Evolutionary conservation across 1,139 yeast species (phyloP).

Genomic region (Williopsis jadinii): DNA sequence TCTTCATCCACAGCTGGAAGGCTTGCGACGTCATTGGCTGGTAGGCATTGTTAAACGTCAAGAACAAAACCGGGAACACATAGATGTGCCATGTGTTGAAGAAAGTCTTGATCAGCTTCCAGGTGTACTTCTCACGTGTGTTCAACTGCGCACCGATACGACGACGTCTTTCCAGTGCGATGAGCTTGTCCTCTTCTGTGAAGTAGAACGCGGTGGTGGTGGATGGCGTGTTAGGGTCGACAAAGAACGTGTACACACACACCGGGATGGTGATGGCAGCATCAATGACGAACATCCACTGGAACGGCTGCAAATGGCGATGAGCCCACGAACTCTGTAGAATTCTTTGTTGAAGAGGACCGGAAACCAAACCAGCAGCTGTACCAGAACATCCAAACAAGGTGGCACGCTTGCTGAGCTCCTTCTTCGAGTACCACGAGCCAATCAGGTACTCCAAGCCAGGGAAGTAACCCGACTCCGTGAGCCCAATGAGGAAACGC

Average conservation of each 20-base stretch:
- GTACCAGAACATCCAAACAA: conserved; percentile 20
- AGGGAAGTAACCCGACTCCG: conserved; percentile 57
- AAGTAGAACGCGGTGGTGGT: conserved; percentile 36
- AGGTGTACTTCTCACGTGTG: conserved; percentile 37
- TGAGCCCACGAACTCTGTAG: conserved; percentile 28
- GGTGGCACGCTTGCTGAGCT: conserved; percentile 28
- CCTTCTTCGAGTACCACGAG: conserved; percentile 40
- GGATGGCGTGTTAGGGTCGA: conserved; percentile 38
- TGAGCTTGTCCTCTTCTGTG: conserved; percentile 25
- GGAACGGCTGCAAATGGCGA: conserved; percentile 36
- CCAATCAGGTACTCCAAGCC: conserved; percentile 38
- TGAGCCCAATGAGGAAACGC: conserved; percentile 50
- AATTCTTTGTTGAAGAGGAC: conserved; percentile 23
- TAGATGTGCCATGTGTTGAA: conserved; percentile 44
- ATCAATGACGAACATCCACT: conserved; percentile 50
- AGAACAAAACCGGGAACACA: conserved; percentile 41
- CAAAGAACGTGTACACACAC: conserved; percentile 36
- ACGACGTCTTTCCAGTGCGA: conserved; percentile 27
- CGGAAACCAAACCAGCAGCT: conserved; percentile 30
- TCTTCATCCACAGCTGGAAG: conserved; percentile 48
- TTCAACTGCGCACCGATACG: conserved; percentile 40
- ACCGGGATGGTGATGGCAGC: conserved; percentile 45
- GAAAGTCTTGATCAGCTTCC: conserved; percentile 33
- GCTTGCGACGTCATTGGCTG: conserved; percentile 33
- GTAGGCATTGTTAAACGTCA: conserved; percentile 36